Percentiles rank a stretch among this genome's conserved stretches.
phyloP scores from a whole-genome alignment of 495 filamentous ascomycete genomes.

The Penicillium cosmopolitanum region DNA sequence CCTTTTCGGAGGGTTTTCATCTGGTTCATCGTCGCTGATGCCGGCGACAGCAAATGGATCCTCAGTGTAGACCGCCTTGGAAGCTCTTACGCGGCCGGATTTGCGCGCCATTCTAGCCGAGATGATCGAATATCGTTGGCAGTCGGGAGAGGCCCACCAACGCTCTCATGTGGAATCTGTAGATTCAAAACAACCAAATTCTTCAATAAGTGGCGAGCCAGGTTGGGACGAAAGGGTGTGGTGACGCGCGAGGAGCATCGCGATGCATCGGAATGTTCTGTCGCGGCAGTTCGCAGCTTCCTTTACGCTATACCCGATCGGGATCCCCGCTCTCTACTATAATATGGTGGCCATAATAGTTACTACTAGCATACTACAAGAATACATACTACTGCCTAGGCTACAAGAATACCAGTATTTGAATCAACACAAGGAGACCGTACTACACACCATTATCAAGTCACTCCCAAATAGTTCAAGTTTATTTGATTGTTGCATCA shows the following conservation, averaged over 20 bases:
- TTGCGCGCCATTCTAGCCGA: conserved; percentile 38
- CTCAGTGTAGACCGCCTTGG: conserved; percentile 37
- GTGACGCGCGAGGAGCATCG: conserved; percentile 3
- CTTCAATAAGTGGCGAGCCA: neutral
- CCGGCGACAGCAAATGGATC: conserved; percentile 41
- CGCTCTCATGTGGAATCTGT: neutral
- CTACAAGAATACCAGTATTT: too few species aligned
- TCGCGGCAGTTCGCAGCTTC: conserved; percentile 4
- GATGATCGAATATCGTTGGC: neutral
- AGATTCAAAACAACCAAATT: neutral
- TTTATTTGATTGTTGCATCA: too few species aligned
- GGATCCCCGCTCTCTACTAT: neutral
- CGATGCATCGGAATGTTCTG: conserved; percentile 1
- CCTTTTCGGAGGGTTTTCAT: conserved; percentile 15
- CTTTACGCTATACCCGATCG: neutral
- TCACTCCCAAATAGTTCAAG: too few species aligned
- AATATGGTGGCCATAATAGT: too few species aligned
- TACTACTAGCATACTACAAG: too few species aligned
- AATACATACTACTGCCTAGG: too few species aligned
- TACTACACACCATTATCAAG: too few species aligned
- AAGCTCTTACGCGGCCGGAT: conserved; percentile 40
- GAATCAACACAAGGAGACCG: too few species aligned
- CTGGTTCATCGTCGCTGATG: conserved; percentile 31
- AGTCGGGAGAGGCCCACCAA: neutral
- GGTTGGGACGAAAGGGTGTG: neutral